Base-by-base conservation (phyloP, 371 early-diverging fungal species). In the Sporodiniella umbellata region DNA sequence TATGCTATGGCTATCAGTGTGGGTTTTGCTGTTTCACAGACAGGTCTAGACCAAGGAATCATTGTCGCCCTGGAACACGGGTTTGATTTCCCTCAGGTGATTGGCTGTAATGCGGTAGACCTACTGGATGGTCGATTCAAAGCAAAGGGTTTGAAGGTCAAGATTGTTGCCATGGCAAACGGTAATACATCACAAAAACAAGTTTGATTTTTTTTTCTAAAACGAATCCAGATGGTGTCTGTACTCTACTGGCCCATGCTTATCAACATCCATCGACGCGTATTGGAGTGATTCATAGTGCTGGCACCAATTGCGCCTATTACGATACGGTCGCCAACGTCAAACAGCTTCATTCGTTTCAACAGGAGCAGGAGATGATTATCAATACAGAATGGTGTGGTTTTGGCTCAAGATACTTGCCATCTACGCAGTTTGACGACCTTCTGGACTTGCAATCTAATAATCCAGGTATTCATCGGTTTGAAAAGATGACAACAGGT, bases 261-360 rank as follows among this genome's bases (percentile, higher is more conserved):
- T 95, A 93, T 78, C 74, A 75, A 46, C 80, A 87, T 53, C 92
- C 92, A n/a, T 82, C 86, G 35, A 94, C 94, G 33, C 82, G 85
- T 60, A 77, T 95, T 48, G 93, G 94, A 33, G 88, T 94, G 38
- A 92, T 98, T 58, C 84, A 94, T 35, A 94, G 94, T 53, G 93
- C 95, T 2, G 98, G 98, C 33, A 92, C 95, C 38, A 98, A 98
- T 60, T 93, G 94, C 40, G 92, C 95, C 24, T 98, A 95, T 69
- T 75, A 75, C 28, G 76, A 75, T 35, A 59, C 62, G 30, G 51
- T 70, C 11, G 37, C 65, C 33, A 71, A 71, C 48, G 69, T 71
- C 47, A 45, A 46, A 24, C 61, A 57, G 12, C 59, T 66, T 21
- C 44, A 46, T 3, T 78, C 74, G 44, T 52, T 42, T 22, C 4